Base-by-base conservation (phyloP, 306 rosid genomes). In the Senna siamea region DNA sequence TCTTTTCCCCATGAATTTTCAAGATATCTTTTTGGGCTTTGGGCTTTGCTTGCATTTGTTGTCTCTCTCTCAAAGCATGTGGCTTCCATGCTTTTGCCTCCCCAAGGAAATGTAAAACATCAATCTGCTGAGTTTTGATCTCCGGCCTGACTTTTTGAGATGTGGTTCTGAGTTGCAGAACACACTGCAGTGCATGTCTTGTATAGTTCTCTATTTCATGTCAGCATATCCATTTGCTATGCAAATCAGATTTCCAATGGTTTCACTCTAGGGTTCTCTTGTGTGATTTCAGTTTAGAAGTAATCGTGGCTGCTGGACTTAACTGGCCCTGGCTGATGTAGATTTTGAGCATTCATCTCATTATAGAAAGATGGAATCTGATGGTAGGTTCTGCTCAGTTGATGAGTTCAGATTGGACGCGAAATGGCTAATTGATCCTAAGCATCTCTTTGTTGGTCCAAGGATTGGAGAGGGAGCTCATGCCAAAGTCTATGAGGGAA, bases 391-490 rank as follows among this genome's bases (percentile, higher is more conserved):
- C 82, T 87, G 80, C 87, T 80, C 93, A 7, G 87, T 83, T 54
- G 97, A 93, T 69, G 93, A 91, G 83, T 81, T 89, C 85, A 85
- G 84, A 81, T 85, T 91, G 83, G 97, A 93, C 75, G 69, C 88
- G 38, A 91, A 89, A 70, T 93, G 96, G 92, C 77, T 89, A 34
- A 72, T 93, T 88, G 96, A 91, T 83, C 97, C 97, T 58, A 82
- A 85, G 37, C 92, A 80, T 68, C 89, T 91, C 7, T 89, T 80
- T 77, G 98, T 93, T 32, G 98, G 97, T 17, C 97, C 98, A 11
- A 79, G 86, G 79, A 87, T 93, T 86, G 96, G 97, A 47, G 98
- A 93, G 35, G 97, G 98, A 64, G 97, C 97, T 83, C 98, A 93
- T 84, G 98, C 93, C 67, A 93, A 85, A 87, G 97, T 93, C 50